These are phyloP conservation scores for Tagetes erecta DNA, from an alignment of 129 eudicot genomes.

Conservation along the genomic window DNA sequence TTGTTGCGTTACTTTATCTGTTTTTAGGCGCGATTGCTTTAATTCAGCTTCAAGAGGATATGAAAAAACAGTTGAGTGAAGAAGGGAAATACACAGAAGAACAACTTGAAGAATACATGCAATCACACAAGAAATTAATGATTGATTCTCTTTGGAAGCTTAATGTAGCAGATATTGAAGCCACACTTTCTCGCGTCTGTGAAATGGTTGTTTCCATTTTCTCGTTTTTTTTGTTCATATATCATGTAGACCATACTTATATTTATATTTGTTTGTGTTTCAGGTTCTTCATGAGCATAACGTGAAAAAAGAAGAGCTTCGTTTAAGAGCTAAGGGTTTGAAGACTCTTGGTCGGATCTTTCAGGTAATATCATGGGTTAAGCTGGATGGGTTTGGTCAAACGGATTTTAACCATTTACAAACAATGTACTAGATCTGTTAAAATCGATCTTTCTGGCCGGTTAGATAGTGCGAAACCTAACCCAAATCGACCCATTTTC, in stretches of 20 bases:
- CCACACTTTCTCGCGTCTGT: constrained; percentile 81
- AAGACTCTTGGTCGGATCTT: constrained; percentile 87
- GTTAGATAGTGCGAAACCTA: background rate
- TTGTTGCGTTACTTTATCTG: constrained; percentile 5
- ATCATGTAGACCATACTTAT: constrained; percentile 14
- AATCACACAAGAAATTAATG: constrained; percentile 89
- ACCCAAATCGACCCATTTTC: background rate
- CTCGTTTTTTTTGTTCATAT: constrained; percentile 7
- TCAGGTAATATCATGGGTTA: constrained; percentile 51
- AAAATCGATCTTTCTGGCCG: background rate
- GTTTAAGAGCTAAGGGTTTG: constrained; percentile 88
- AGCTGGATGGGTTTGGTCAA: background rate
- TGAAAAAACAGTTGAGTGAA: constrained; percentile 78
- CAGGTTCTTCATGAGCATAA: constrained; percentile 88
- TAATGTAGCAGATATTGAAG: constrained; percentile 94
- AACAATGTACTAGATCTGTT: background rate
- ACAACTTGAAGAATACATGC: constrained; percentile 86
- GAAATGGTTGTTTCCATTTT: constrained; percentile 60
- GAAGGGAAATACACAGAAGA: constrained; percentile 85
- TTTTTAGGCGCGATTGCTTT: constrained; percentile 86
- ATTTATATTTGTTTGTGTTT: background rate
- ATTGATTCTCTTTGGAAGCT: constrained; percentile 98
- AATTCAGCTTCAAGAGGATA: constrained; percentile 95
- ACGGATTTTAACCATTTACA: background rate
- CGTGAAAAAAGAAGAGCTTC: constrained; percentile 85